phyloP scores from a whole-genome alignment of 225 moss, liverwort and hornwort genomes.

The Straminergon stramineum region DNA sequence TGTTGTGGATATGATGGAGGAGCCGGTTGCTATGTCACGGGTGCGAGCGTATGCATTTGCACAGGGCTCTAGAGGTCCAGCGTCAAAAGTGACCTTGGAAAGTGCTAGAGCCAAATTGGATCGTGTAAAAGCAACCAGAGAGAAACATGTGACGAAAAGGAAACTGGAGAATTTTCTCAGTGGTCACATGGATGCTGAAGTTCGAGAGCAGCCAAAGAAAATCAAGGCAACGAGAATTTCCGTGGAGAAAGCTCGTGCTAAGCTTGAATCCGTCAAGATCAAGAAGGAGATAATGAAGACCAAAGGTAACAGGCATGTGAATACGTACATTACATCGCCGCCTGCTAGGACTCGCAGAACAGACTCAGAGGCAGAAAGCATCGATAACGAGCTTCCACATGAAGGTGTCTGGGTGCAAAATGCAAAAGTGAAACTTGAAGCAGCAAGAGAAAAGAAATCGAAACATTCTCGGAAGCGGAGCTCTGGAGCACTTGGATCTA shows the following conservation, averaged over 20 bases:
- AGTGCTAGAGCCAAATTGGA: constrained; percentile 40
- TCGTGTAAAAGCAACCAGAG: constrained; percentile 24
- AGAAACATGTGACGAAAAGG: constrained; percentile 10
- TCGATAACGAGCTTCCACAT: background rate
- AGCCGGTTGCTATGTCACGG: constrained; percentile 23
- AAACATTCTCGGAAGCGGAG: constrained; percentile 6
- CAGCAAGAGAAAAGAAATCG: constrained; percentile 24
- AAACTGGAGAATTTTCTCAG: constrained; percentile 10
- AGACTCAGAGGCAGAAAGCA: background rate
- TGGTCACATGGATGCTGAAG: background rate
- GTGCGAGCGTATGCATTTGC: constrained; percentile 23
- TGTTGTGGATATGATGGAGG: constrained; percentile 2
- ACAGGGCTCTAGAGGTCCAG: background rate
- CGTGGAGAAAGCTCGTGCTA: constrained; percentile 29
- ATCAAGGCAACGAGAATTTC: background rate
- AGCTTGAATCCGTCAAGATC: constrained; percentile 29
- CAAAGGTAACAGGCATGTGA: background rate
- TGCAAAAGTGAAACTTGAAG: constrained; percentile 37
- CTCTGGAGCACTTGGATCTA: background rate
- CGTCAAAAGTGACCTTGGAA: constrained; percentile 27
- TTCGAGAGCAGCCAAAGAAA: background rate
- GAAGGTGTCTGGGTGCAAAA: constrained; percentile 33
- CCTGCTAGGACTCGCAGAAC: background rate
- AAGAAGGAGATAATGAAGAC: background rate
- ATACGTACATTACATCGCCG: background rate